Percentiles rank a stretch among this genome's conserved stretches.
Evolutionary conservation across 495 filamentous ascomycete species (phyloP).

Genomic region (Talaromyces thailandensis): DNA sequence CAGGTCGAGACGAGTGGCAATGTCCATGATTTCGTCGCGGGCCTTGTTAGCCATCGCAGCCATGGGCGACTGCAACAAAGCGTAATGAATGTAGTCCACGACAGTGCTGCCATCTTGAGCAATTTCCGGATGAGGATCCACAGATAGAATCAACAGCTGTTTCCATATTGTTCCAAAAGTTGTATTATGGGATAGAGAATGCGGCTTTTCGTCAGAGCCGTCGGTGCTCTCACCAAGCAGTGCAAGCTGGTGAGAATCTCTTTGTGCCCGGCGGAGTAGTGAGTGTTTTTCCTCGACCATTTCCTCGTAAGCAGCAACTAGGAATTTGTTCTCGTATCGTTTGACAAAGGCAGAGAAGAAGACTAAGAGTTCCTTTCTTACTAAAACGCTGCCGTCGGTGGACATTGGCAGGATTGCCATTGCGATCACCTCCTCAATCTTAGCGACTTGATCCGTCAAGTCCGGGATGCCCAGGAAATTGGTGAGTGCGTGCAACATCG

Average conservation of each 20-base stretch:
- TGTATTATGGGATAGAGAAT: conserved; percentile 64
- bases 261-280: conserved; percentile 35
- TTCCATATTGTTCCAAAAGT: conserved; percentile 92
- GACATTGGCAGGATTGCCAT: conserved; percentile 78
- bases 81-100: conserved; percentile 73
- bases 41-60: conserved; percentile 57
- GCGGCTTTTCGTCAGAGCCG: conserved; percentile 15
- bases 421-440: conserved; percentile 82
- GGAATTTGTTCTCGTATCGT: conserved; percentile 84
- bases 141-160: conserved; percentile 78
- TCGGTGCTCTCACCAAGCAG: conserved; percentile 8
- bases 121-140: conserved; percentile 91
- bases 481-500: conserved; percentile 86
- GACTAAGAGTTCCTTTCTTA: conserved; percentile 83
- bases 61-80: conserved; percentile 68
- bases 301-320: conserved; percentile 88
- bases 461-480: conserved; percentile 92
- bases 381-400: conserved; percentile 84
- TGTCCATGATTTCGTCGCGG: conserved; percentile 67
- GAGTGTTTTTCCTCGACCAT: conserved; percentile 75
- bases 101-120: conserved; percentile 72
- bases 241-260: conserved; percentile 14
- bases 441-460: conserved; percentile 79
- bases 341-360: conserved; percentile 90
- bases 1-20: conserved; percentile 40